Percentiles rank a stretch among this genome's conserved stretches.
These are phyloP conservation scores for Cercophora sp. DNA, from an alignment of 495 filamentous ascomycete species.

Conservation along the genomic window DNA sequence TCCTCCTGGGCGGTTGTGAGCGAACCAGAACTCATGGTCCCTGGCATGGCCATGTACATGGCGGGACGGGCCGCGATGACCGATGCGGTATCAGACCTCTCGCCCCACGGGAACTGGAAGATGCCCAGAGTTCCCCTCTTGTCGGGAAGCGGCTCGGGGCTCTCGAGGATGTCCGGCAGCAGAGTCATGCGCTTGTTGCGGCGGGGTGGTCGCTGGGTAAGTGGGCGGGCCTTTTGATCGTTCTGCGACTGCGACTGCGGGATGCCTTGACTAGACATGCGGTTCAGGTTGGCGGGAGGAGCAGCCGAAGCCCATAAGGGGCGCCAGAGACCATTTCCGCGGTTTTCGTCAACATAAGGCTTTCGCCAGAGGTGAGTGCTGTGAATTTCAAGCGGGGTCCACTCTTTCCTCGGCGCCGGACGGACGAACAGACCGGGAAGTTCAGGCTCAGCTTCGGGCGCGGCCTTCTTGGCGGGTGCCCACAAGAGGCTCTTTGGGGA, in stretches of 20 bases:
- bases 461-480: slow-evolving; percentile 9
- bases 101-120: slow-evolving; percentile 57
- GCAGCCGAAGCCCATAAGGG: slow-evolving; percentile 29
- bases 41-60: slow-evolving; percentile 42
- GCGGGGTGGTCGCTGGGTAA: slow-evolving; percentile 44
- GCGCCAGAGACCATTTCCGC: slow-evolving; percentile 35
- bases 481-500: slow-evolving; percentile 12
- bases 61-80: slow-evolving; percentile 28
- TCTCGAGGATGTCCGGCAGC: slow-evolving; percentile 55
- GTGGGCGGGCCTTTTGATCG: slow-evolving; percentile 32
- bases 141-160: slow-evolving; percentile 48
- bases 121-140: slow-evolving; percentile 51
- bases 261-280: slow-evolving; percentile 19
- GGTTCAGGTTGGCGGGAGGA: slow-evolving; percentile 34
- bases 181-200: slow-evolving; percentile 49
- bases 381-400: slow-evolving; percentile 29
- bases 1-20: slow-evolving; percentile 28
- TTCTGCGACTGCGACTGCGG: slow-evolving; percentile 15
- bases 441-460: slow-evolving; percentile 10
- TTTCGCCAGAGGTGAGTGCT: slow-evolving; percentile 41
- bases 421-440: slow-evolving; percentile 31
- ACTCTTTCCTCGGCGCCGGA: slow-evolving; percentile 28
- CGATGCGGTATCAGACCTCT: slow-evolving; percentile 48
- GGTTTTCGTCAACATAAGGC: slow-evolving; percentile 23
- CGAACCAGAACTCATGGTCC: slow-evolving; percentile 41